phyloP scores from a whole-genome alignment of 306 rosid species.

The Cicer cuneatum region DNA sequence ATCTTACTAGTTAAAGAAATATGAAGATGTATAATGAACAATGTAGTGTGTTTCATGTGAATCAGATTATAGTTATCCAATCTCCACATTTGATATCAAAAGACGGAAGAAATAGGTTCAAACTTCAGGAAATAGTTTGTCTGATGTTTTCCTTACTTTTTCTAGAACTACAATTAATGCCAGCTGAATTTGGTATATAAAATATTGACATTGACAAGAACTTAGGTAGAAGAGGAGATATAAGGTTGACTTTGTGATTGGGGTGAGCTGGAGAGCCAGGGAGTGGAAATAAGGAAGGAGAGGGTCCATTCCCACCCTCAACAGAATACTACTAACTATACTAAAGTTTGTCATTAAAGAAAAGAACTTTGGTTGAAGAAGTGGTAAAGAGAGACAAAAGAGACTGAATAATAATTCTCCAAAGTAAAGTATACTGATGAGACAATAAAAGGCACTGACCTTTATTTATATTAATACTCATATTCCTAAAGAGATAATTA shows the following conservation, averaged over 20 bases:
- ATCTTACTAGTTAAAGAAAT: conserved; percentile 12
- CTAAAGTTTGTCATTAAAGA: not conserved
- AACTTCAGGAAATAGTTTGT: conserved; percentile 25
- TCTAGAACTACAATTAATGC: conserved; percentile 28
- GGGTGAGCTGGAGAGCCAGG: not conserved
- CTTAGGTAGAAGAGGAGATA: conserved; percentile 8
- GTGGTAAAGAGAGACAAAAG: conserved; percentile 17
- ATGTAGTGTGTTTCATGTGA: conserved; percentile 25
- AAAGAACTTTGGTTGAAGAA: not conserved
- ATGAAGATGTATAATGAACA: conserved; percentile 10
- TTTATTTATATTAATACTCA: conserved; percentile 20
- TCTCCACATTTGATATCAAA: conserved; percentile 31
- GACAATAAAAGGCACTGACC: not conserved
- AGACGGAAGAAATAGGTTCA: conserved; percentile 27
- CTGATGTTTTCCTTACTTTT: conserved; percentile 8
- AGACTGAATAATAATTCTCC: not conserved
- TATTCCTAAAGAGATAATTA: conserved; percentile 3
- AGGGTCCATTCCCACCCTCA: not conserved
- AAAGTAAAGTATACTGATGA: not conserved
- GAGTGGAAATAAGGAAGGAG: not conserved
- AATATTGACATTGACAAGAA: conserved; percentile 2
- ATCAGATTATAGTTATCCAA: conserved; percentile 18
- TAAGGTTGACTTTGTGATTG: not conserved
- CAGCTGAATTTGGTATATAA: not conserved
- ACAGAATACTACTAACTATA: not conserved